phyloP scores from a whole-genome alignment of 495 filamentous ascomycete species.

The Oidiodendron maius region DNA sequence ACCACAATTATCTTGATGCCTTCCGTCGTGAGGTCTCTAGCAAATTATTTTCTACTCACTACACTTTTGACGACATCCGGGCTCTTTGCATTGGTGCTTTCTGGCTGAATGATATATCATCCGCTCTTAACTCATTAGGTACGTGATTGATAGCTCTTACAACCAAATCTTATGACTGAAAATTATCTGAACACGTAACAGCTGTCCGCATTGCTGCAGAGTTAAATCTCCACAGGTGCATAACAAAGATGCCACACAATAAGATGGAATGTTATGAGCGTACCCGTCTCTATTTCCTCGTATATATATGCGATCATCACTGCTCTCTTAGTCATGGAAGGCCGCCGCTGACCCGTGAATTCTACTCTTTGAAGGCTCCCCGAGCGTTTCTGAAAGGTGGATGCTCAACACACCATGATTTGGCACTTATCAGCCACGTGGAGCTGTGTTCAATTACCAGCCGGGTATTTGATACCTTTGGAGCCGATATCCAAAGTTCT shows the following conservation, averaged over 20 bases:
- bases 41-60: conserved; percentile 26
- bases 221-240: conserved; percentile 27
- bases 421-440: conserved; percentile 48
- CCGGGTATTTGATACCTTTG: conserved; percentile 48
- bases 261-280: conserved; percentile 33
- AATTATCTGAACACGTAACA: not conserved
- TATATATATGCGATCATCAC: conserved; percentile 35
- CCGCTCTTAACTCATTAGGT: conserved; percentile 30
- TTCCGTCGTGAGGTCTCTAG: conserved; percentile 26
- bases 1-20: conserved; percentile 22
- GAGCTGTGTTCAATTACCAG: conserved; percentile 50
- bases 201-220: conserved; percentile 33
- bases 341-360: conserved; percentile 39
- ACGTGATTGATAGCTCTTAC: conserved; percentile 18
- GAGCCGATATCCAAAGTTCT: not conserved
- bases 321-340: conserved; percentile 34
- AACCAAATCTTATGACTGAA: too few relatives aligned
- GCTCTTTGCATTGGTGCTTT: conserved; percentile 31
- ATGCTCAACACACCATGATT: conserved; percentile 40
- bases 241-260: conserved; percentile 17
- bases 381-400: conserved; percentile 43
- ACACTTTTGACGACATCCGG: conserved; percentile 29
- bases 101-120: conserved; percentile 28
- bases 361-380: conserved; percentile 42
- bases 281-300: conserved; percentile 27